Evolutionary conservation across 139 green algal species (phyloP).

Genomic region (Chlamydomonas schloesseri): DNA sequence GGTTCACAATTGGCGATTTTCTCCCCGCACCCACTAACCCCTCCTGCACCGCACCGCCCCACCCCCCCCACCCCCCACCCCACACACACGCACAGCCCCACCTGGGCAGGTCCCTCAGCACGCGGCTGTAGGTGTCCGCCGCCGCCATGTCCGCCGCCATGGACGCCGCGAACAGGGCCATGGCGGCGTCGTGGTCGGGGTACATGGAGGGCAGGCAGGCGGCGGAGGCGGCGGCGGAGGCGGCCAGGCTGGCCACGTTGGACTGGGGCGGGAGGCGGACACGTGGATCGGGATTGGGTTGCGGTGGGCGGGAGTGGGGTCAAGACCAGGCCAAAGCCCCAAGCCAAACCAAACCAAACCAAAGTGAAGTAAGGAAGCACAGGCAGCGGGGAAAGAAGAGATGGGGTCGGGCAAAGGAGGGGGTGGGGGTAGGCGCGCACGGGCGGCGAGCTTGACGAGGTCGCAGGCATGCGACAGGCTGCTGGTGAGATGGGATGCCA

Average conservation of each 20-base stretch:
- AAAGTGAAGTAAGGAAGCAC: no score
- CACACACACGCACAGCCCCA: not conserved
- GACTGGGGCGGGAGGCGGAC: not conserved
- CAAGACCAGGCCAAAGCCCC: not conserved
- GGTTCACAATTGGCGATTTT: no score
- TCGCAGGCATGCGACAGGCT: no score
- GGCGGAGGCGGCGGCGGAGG: not conserved
- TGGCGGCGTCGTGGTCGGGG: constrained; percentile 18
- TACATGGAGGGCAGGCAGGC: constrained; percentile 17
- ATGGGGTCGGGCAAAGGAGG: no score
- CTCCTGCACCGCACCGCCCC: no score
- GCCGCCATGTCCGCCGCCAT: not conserved
- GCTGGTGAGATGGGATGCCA: no score
- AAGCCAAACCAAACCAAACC: no score
- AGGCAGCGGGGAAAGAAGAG: no score
- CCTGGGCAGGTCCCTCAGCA: constrained; percentile 27
- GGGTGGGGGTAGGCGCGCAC: no score
- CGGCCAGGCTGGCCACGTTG: constrained; percentile 18
- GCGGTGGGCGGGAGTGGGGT: not conserved
- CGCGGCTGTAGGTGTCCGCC: constrained; percentile 11
- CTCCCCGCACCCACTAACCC: not conserved
- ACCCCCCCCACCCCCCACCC: not conserved
- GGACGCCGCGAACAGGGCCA: constrained; percentile 29
- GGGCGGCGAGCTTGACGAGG: no score
- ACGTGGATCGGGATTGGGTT: not conserved